Evolutionary conservation across 2,329 filamentous ascomycete genomes (phyloP).

Genomic region (Sporothrix inflata): DNA sequence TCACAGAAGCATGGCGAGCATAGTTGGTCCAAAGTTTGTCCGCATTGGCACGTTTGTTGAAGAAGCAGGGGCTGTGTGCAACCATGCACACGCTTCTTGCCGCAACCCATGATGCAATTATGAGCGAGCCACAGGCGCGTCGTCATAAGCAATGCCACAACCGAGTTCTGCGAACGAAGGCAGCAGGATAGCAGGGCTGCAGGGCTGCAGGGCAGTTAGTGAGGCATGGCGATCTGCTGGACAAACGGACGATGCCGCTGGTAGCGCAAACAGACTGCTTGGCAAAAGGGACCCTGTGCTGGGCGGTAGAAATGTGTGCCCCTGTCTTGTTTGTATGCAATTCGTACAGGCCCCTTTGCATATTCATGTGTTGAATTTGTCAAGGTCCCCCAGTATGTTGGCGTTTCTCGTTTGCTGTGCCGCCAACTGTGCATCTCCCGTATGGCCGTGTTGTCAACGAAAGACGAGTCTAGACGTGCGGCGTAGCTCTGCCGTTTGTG

Average conservation of each 20-base stretch:
- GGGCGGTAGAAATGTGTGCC: neutral
- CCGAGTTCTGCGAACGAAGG: too few relatives aligned
- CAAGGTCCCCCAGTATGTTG: too few relatives aligned
- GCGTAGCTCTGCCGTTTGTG: slow-evolving; percentile 7
- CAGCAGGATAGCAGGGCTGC: neutral
- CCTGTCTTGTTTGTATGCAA: neutral
- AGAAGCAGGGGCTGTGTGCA: slow-evolving; percentile 5
- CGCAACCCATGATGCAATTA: neutral
- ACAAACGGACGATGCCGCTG: slow-evolving; percentile 12
- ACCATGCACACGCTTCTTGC: neutral
- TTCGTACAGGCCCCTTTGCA: neutral
- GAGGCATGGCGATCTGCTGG: neutral
- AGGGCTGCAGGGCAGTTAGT: neutral
- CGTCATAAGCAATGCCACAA: neutral
- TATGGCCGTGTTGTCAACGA: neutral
- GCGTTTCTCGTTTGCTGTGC: slow-evolving; percentile 1
- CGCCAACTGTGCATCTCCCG: neutral
- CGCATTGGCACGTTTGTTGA: neutral
- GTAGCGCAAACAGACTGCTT: slow-evolving; percentile 13
- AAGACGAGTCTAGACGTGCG: neutral
- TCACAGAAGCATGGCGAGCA: neutral
- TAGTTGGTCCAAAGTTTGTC: neutral
- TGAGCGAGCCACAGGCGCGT: neutral
- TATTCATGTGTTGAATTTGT: neutral
- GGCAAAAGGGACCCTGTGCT: neutral